Evolutionary conservation across 805 yeast species (phyloP).

Genomic region (Nakazawaea peltata): DNA sequence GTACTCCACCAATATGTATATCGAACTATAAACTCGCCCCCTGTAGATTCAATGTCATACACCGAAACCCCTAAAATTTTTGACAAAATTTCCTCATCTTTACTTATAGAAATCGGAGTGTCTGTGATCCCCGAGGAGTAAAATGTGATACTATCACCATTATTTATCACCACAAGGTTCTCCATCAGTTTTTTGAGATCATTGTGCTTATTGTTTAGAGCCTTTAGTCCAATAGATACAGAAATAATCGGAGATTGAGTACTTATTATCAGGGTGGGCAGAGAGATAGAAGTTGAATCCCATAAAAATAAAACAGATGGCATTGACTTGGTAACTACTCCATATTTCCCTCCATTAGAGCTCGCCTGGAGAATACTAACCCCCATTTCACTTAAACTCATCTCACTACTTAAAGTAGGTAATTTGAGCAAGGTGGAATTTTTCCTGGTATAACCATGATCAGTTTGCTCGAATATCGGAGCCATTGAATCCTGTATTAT

Average conservation of each 20-base stretch:
- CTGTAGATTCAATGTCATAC: too few relatives aligned
- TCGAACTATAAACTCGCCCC: too few relatives aligned
- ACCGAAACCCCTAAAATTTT: too few relatives aligned
- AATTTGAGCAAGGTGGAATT: background rate
- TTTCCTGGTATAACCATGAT: background rate
- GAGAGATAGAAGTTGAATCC: too few relatives aligned
- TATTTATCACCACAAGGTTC: conserved; percentile 2
- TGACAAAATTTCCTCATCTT: too few relatives aligned
- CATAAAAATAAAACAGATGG: conserved; percentile 8
- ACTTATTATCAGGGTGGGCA: too few relatives aligned
- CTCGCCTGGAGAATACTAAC: background rate
- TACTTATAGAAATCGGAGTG: too few relatives aligned
- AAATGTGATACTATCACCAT: background rate
- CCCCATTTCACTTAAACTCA: too few relatives aligned
- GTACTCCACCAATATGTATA: too few relatives aligned
- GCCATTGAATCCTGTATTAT: background rate
- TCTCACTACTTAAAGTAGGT: too few relatives aligned
- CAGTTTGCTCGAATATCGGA: background rate
- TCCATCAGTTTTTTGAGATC: conserved; percentile 1
- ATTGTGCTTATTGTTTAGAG: background rate
- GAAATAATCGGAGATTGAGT: background rate
- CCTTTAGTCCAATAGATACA: background rate
- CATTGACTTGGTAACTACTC: conserved; percentile 4
- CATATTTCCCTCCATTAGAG: background rate
- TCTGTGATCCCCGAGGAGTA: background rate